phyloP scores from a whole-genome alignment of 192 early-diverging fungal genomes.

The Phlyctochytrium arcticum region DNA sequence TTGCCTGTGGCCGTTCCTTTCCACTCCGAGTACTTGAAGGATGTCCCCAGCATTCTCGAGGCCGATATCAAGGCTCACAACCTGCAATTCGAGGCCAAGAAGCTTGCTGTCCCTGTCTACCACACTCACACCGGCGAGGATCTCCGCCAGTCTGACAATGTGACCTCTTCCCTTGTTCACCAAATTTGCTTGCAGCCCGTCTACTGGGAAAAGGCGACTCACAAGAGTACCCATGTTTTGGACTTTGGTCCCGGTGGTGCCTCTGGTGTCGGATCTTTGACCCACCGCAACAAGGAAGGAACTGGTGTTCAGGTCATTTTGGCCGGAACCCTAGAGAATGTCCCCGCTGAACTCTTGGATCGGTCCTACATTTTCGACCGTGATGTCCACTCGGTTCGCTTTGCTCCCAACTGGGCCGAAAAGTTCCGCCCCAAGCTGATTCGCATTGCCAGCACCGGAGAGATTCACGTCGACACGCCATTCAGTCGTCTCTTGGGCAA shows the following conservation, averaged over 20 bases:
- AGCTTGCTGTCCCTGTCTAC: conserved; percentile 72
- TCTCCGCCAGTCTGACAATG: conserved; percentile 47
- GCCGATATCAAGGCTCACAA: conserved; percentile 65
- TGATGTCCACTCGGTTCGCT: conserved; percentile 65
- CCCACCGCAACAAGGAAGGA: conserved; percentile 84
- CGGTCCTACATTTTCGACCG: conserved; percentile 76
- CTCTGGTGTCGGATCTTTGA: conserved; percentile 78
- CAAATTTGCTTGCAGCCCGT: conserved; percentile 69
- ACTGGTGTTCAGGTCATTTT: conserved; percentile 72
- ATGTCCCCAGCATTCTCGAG: conserved; percentile 59
- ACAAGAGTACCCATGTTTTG: conserved; percentile 76
- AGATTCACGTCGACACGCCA: conserved; percentile 78
- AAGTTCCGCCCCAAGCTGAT: conserved; percentile 83
- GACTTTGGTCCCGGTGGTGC: conserved; percentile 92
- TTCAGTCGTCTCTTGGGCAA: conserved; percentile 82
- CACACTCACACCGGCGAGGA: conserved; percentile 79
- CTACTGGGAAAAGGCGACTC: conserved; percentile 67
- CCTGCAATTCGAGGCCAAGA: conserved; percentile 59
- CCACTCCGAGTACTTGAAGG: conserved; percentile 75
- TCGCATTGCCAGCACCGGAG: conserved; percentile 56
- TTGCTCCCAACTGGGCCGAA: conserved; percentile 79
- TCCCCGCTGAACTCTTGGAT: conserved; percentile 58
- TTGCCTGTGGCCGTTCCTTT: conserved; percentile 90
- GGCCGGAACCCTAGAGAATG: conserved; percentile 62
- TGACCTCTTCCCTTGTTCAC: conserved; percentile 66